Evolutionary conservation across 2,329 filamentous ascomycete genomes (phyloP).

Genomic region (Alternaria sp.): DNA sequence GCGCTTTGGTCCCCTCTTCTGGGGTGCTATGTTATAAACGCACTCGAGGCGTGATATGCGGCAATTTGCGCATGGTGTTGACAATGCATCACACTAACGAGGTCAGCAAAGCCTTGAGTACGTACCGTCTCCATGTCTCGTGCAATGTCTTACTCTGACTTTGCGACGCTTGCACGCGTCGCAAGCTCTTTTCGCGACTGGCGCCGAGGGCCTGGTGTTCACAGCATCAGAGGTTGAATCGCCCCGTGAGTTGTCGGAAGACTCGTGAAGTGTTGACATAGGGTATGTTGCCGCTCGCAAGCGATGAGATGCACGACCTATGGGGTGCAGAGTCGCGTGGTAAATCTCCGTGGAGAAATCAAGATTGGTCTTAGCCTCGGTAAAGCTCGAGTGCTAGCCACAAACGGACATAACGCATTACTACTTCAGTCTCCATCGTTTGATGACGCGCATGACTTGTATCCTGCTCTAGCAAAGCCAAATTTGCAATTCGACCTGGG

Average conservation of each 20-base stretch:
- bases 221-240: neutral
- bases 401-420: too few species aligned
- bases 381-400: too few species aligned
- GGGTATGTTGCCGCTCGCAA: neutral
- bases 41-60: neutral
- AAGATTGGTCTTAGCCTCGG: too few species aligned
- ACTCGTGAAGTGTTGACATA: neutral
- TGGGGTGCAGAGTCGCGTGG: neutral
- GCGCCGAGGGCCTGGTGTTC: neutral
- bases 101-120: neutral
- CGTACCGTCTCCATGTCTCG: neutral
- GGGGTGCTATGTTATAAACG: neutral
- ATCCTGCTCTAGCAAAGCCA: too few species aligned
- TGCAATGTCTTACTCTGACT: neutral
- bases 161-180: constrained; percentile 3
- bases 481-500: rapidly evolving
- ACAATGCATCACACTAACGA: neutral
- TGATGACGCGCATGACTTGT: too few species aligned
- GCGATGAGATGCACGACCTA: neutral
- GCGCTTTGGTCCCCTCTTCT: constrained; percentile 3
- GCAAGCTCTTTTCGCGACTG: constrained; percentile 3
- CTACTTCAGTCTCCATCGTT: too few species aligned
- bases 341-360: neutral
- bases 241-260: neutral
- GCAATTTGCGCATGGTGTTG: constrained; percentile 1